phyloP scores from a whole-genome alignment of 768 basidiomycete species.

The Neoboletus subvelutipes region DNA sequence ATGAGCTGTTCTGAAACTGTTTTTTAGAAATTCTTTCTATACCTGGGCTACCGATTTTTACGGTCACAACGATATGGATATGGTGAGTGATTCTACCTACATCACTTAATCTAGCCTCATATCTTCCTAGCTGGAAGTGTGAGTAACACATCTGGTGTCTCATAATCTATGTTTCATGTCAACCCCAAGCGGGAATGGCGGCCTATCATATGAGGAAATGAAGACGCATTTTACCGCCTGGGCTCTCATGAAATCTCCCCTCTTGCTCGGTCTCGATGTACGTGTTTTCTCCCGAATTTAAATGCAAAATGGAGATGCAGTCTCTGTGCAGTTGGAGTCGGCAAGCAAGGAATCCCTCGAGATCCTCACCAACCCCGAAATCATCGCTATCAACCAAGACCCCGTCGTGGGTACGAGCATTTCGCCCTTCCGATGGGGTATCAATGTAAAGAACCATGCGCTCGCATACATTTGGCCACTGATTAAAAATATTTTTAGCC shows the following conservation, averaged over 20 bases:
- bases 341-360: slow-evolving; percentile 50
- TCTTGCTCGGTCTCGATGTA: slow-evolving; percentile 61
- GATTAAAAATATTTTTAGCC: slow-evolving; percentile 23
- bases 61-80: slow-evolving; percentile 68
- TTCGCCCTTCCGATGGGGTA: slow-evolving; percentile 67
- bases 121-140: slow-evolving; percentile 53
- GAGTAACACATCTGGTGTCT: slow-evolving; percentile 13
- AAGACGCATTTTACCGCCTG: slow-evolving; percentile 74
- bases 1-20: neutral
- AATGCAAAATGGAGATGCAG: slow-evolving; percentile 1
- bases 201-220: slow-evolving; percentile 58
- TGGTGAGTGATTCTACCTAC: slow-evolving; percentile 39
- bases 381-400: slow-evolving; percentile 70
- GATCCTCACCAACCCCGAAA: slow-evolving; percentile 62
- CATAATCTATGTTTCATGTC: neutral
- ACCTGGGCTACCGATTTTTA: slow-evolving; percentile 65
- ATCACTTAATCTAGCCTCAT: neutral
- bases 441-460: slow-evolving; percentile 46
- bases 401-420: slow-evolving; percentile 58
- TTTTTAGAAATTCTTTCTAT: slow-evolving; percentile 60
- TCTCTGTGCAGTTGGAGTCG: slow-evolving; percentile 42
- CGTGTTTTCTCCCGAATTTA: slow-evolving; percentile 17
- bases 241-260: slow-evolving; percentile 69
- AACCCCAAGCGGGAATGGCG: slow-evolving; percentile 55
- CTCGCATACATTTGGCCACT: neutral